These are phyloP conservation scores for Protomyces arabidopsidicola DNA, from an alignment of 1,139 yeast genomes.

Conservation along the genomic window DNA sequence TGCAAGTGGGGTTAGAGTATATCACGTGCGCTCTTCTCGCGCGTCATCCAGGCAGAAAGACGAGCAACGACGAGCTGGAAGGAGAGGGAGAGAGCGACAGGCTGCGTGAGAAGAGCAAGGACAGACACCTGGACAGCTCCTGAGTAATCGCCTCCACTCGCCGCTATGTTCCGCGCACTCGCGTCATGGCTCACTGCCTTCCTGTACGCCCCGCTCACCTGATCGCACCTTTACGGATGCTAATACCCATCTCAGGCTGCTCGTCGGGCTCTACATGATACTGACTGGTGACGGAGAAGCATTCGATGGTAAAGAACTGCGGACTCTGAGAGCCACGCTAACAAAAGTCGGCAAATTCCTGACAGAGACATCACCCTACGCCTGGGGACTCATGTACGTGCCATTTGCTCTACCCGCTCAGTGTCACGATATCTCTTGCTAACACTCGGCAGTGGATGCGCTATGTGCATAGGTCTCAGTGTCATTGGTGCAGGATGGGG, in stretches of 20 bases:
- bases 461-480: constrained; percentile 86
- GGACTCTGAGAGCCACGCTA: neutral
- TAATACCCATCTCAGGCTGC: neutral
- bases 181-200: constrained; percentile 25
- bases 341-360: constrained; percentile 61
- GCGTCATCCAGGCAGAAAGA: neutral
- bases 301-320: neutral
- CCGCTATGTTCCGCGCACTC: constrained; percentile 2
- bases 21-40: neutral
- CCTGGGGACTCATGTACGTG: constrained; percentile 74
- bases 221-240: neutral
- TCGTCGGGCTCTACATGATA: constrained; percentile 24
- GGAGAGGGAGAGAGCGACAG: neutral
- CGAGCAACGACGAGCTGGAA: neutral
- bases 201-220: neutral
- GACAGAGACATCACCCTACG: constrained; percentile 81
- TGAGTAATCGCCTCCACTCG: neutral
- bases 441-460: constrained; percentile 54
- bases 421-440: neutral
- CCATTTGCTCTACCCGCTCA: neutral
- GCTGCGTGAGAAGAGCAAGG: neutral
- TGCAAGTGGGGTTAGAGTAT: neutral
- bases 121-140: neutral
- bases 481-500: constrained; percentile 94
- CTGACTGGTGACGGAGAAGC: constrained; percentile 25